These are phyloP conservation scores for Pluteus cervinus DNA, from an alignment of 768 basidiomycete species.

Conservation along the genomic window DNA sequence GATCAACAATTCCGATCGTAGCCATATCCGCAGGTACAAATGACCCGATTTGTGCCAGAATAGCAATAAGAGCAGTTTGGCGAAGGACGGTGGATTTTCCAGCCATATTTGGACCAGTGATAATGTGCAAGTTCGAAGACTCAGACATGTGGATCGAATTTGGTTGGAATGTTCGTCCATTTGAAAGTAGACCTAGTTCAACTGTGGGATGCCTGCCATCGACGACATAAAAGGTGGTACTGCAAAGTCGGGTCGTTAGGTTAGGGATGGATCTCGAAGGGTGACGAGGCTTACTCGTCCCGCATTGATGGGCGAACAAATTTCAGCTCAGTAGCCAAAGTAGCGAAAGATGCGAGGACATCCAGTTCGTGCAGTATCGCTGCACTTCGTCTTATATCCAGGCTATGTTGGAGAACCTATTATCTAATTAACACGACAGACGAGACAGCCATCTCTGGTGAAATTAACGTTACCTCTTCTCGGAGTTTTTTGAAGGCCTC, in stretches of 20 bases:
- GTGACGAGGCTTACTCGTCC: constrained; percentile 49
- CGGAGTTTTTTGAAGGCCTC: constrained; percentile 68
- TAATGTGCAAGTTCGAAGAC: constrained; percentile 62
- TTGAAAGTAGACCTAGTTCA: constrained; percentile 73
- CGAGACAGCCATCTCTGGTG: not conserved
- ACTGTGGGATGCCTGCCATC: constrained; percentile 93
- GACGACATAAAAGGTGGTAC: constrained; percentile 55
- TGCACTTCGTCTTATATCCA: constrained; percentile 64
- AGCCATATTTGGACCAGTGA: constrained; percentile 96
- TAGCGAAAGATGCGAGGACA: constrained; percentile 74
- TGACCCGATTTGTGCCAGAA: constrained; percentile 88
- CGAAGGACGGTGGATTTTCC: constrained; percentile 92
- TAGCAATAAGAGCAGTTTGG: constrained; percentile 83
- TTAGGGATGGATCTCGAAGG: not conserved
- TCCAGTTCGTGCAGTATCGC: constrained; percentile 85
- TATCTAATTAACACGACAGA: not conserved
- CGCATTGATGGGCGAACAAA: constrained; percentile 67
- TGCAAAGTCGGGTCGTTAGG: constrained; percentile 14
- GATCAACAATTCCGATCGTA: constrained; percentile 80
- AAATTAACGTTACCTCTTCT: constrained; percentile 41
- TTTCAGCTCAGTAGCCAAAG: constrained; percentile 70
- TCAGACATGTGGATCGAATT: constrained; percentile 68
- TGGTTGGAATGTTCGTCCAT: constrained; percentile 76
- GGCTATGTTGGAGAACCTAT: constrained; percentile 58
- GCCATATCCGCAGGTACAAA: constrained; percentile 90